phyloP scores from a whole-genome alignment of 1,284 basidiomycete species.

The Paramarasmius palmivorus region DNA sequence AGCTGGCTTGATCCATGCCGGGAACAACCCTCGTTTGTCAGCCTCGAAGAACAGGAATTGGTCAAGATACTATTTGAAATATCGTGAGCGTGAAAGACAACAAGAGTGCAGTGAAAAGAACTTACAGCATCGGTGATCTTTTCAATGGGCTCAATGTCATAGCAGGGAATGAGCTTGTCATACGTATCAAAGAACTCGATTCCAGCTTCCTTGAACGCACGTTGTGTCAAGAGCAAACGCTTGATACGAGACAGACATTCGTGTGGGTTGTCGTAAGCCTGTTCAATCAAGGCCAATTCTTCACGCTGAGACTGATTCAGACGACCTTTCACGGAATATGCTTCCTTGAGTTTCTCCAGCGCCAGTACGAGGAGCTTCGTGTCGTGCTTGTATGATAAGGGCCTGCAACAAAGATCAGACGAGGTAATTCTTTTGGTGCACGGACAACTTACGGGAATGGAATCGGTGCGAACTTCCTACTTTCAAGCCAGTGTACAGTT shows the following conservation, averaged over 20 bases:
- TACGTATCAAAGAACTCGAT: conserved; percentile 95
- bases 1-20: conserved; percentile 96
- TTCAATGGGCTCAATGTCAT: conserved; percentile 97
- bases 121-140: conserved; percentile 94
- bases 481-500: conserved; percentile 97
- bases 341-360: conserved; percentile 95
- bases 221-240: conserved; percentile 90
- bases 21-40: conserved; percentile 97
- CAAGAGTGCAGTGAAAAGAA: conserved; percentile 14
- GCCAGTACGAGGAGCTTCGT: conserved; percentile 94
- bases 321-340: conserved; percentile 96
- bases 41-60: conserved; percentile 90
- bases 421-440: neutral
- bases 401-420: conserved; percentile 41
- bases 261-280: conserved; percentile 94
- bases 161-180: conserved; percentile 96
- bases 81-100: conserved; percentile 22
- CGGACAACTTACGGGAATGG: conserved; percentile 80
- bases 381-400: conserved; percentile 96
- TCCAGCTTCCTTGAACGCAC: conserved; percentile 97
- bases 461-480: conserved; percentile 94
- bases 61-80: conserved; percentile 71
- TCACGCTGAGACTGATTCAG: conserved; percentile 96
- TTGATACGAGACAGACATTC: conserved; percentile 97
- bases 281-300: conserved; percentile 93